Base-by-base conservation (phyloP, 176 grass and related monocot genomes). In the Oryza nivara region DNA sequence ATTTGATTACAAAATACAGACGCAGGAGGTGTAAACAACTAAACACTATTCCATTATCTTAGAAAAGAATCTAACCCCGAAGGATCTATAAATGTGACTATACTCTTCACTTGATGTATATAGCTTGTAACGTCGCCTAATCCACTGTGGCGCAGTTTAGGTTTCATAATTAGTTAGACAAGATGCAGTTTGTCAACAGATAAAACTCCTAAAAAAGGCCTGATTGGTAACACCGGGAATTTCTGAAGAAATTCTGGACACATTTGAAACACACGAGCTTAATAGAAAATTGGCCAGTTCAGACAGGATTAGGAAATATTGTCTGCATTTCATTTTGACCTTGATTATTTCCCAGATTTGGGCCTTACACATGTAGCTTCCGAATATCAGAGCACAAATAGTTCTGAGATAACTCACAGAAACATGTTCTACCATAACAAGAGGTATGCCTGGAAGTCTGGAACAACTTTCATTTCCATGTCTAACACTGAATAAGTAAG, bases 141-240 rank as follows among this genome's bases (percentile, higher is more conserved):
- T 52, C 36, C 19, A 69, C 26, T 6, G 1, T 40, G n/a, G 13
- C 26, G 9, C 9, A 7, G 51, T 56, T 19, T 52, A 7, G 14
- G 48, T 81, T 67, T 75, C 3, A 54, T 16, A 67, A 28, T 41
- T 14, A 52, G n/a, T 41, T 74, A 66, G 10, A 80, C n/a, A 84
- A 60, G 49, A 69, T 6, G 48, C 1, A 1, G 11, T 84, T 36
- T 46, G 17, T 44, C 32, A 9, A 58, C 19, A 4, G 11, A 9
- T 41, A n/a, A 11, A 40, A 28, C 11, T 48, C 20, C 12, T 4
- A 73, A 73, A 16, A 46, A 25, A 17, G 5, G 35, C 4, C 13
- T 4, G 1, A 11, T 28, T 46, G 23, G 6, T 20, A 72, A 72
- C 40, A 30, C n/a, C 3, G 12, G 13, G 48, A 47, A 56, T 56